These are phyloP conservation scores for Globisporangium echinulatum DNA, from an alignment of 352 stramenopile species.

Conservation along the genomic window DNA sequence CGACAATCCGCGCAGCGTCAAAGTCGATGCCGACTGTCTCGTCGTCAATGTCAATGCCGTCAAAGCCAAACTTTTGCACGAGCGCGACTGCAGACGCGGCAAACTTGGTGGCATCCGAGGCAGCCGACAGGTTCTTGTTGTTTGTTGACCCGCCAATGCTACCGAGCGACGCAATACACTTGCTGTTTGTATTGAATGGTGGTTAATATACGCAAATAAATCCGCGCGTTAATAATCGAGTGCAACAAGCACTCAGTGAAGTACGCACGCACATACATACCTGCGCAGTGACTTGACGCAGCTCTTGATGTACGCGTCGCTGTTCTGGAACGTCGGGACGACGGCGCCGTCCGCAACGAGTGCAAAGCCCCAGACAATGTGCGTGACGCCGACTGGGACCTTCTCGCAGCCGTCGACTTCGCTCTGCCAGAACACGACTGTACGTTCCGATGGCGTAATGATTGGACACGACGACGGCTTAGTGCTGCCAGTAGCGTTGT, in stretches of 20 bases:
- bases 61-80: slow-evolving; percentile 59
- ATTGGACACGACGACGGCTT: slow-evolving; percentile 16
- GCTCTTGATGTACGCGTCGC: slow-evolving; percentile 38
- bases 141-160: slow-evolving; percentile 72
- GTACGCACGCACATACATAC: slow-evolving; percentile 3
- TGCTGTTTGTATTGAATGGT: slow-evolving; percentile 16
- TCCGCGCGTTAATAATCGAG: not conserved
- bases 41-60: slow-evolving; percentile 70
- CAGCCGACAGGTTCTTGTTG: slow-evolving; percentile 48
- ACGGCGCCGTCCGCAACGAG: slow-evolving; percentile 45
- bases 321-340: slow-evolving; percentile 51
- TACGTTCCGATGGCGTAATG: slow-evolving; percentile 41
- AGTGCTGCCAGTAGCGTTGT: not conserved
- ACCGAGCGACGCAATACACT: slow-evolving; percentile 52
- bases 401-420: slow-evolving; percentile 68
- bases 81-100: slow-evolving; percentile 40
- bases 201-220: not conserved
- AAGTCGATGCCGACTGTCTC: slow-evolving; percentile 62
- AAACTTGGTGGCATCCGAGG: slow-evolving; percentile 37
- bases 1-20: slow-evolving; percentile 36
- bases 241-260: not conserved
- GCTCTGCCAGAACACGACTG: slow-evolving; percentile 76
- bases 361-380: slow-evolving; percentile 73
- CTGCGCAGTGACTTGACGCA: slow-evolving; percentile 52
- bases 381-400: slow-evolving; percentile 58